Percentiles rank a stretch among this genome's conserved stretches.
phyloP scores from a whole-genome alignment of 352 stramenopile genomes.

The Pythium aquatile region DNA sequence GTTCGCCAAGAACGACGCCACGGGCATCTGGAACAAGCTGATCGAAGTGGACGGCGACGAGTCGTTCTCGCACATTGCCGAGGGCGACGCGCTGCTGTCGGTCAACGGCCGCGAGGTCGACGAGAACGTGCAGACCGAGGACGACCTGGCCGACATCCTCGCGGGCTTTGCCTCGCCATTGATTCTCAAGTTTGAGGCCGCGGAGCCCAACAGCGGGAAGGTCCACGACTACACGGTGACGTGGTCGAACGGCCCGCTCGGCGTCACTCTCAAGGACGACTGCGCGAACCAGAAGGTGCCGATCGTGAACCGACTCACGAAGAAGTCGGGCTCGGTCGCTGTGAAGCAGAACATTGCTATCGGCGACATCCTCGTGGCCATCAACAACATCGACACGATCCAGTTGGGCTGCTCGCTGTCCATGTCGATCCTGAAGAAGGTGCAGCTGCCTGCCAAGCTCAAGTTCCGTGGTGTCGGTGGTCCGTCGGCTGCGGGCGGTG shows the following conservation, averaged over 20 bases:
- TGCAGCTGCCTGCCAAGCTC: slow-evolving; percentile 80
- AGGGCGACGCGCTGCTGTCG: slow-evolving; percentile 68
- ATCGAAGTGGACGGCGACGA: slow-evolving; percentile 76
- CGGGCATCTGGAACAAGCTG: slow-evolving; percentile 63
- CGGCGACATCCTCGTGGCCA: slow-evolving; percentile 79
- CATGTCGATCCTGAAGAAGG: slow-evolving; percentile 89
- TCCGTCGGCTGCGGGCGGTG: slow-evolving; percentile 23
- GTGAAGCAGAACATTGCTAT: slow-evolving; percentile 90
- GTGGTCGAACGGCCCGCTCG: slow-evolving; percentile 84
- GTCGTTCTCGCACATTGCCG: slow-evolving; percentile 72
- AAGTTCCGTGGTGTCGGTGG: slow-evolving; percentile 82
- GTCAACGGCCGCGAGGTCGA: slow-evolving; percentile 77
- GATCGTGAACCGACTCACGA: slow-evolving; percentile 86
- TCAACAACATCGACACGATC: slow-evolving; percentile 91
- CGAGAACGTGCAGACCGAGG: slow-evolving; percentile 51
- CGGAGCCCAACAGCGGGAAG: slow-evolving; percentile 51
- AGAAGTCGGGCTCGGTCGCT: slow-evolving; percentile 81
- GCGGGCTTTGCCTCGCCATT: slow-evolving; percentile 68
- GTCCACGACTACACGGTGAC: slow-evolving; percentile 86
- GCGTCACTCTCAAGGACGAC: slow-evolving; percentile 85
- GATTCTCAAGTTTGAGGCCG: slow-evolving; percentile 82
- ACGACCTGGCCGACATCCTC: slow-evolving; percentile 76
- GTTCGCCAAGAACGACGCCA: slow-evolving; percentile 43
- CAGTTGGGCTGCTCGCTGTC: slow-evolving; percentile 83
- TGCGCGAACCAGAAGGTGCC: slow-evolving; percentile 81